Evolutionary conservation across 108 stramenopile genomes (phyloP).

Genomic region (Cyclotella baltica): DNA sequence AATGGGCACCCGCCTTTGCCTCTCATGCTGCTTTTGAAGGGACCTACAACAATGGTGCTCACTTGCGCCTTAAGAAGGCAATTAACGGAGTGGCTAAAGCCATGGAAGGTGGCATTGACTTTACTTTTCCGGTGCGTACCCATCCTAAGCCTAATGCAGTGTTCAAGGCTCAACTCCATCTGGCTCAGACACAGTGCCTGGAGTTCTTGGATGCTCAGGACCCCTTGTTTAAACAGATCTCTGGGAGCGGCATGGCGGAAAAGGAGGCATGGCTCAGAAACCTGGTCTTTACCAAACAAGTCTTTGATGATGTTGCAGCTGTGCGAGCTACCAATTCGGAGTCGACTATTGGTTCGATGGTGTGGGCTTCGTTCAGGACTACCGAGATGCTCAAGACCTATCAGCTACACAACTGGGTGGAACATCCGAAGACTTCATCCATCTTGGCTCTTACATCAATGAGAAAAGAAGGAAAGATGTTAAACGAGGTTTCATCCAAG

Average conservation of each 20-base stretch:
- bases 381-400: neutral
- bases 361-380: neutral
- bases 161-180: neutral
- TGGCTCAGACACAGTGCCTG: neutral
- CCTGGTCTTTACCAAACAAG: neutral
- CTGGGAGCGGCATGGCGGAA: neutral
- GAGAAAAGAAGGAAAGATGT: neutral
- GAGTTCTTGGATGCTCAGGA: neutral
- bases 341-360: neutral
- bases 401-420: neutral
- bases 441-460: slow-evolving; percentile 16
- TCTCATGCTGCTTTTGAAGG: neutral
- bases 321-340: neutral
- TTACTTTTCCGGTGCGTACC: neutral
- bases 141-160: neutral
- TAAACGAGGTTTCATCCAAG: neutral
- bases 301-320: neutral
- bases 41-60: neutral
- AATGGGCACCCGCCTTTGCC: neutral
- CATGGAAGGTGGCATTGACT: neutral
- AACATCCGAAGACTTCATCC: slow-evolving; percentile 12
- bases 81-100: neutral
- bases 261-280: slow-evolving; percentile 11
- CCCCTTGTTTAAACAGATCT: neutral
- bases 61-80: neutral